Evolutionary conservation across 208 protist species (phyloP), one percentile per base, ranked within the genome.

Genomic region (Novymonas esmeraldas): DNA sequence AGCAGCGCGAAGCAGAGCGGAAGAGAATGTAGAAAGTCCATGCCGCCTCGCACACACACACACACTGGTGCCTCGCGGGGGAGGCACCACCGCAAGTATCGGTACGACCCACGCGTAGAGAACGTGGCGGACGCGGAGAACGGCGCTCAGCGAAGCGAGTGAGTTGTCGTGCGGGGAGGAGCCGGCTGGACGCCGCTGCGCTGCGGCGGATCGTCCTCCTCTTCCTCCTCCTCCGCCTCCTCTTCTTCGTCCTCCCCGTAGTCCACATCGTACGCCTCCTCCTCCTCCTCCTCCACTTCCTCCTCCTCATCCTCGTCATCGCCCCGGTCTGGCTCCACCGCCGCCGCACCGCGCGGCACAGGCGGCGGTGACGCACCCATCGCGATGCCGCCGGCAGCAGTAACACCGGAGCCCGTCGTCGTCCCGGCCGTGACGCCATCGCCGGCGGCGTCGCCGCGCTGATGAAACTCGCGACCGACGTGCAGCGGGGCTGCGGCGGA

Each of bases 391-490:
- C n/a, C n/a, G n/a, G n/a, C n/a, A n/a, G n/a, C n/a, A n/a, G n/a
- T n/a, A n/a, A n/a, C n/a, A n/a, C n/a, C n/a, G n/a, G n/a, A n/a
- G 28, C 26, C 11, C 16, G 16, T 10, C 18, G 28, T 10, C 28
- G 16, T 34, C 16, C 9, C 38, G 3, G 51, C 50, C 1, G 39
- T 46, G 5, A 6, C 50, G 2, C 57, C 13, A 18, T 24, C 11
- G 2, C 7, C 11, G 10, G 38, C 16, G 26, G 9, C 61, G 41
- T 64, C 55, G 3, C 67, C 79, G 33, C 75, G 78, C 24, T 85
- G 74, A n/a, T 75, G 80, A 29, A 85, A 78, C 38, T 78, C 75
- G 3, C 33, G 46, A 18, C 64, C 46, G 0, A 86, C 50, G 20
- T 56, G 46, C 36, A 73, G 51, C 28, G 84, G 64, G 11, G 78